Evolutionary conservation across 2,329 filamentous ascomycete genomes (phyloP), one percentile per base, ranked within the genome.

Genomic region (Nigrospora osmanthi): DNA sequence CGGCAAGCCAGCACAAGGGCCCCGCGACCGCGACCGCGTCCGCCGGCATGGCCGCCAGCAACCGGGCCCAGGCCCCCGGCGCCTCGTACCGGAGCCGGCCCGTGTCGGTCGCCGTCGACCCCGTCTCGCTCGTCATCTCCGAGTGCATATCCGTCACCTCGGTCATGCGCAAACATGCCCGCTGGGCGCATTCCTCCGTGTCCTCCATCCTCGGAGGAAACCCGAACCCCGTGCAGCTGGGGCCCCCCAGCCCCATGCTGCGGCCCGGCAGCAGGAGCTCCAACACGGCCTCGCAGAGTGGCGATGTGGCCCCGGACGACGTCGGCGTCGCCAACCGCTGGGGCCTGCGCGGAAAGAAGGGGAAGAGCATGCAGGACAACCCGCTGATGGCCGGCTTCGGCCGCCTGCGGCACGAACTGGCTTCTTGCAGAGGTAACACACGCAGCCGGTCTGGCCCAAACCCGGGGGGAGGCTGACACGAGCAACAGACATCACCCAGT

Each of bases 61-160:
- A 43, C 39, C 46, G 44, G 37, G 19, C 38, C 39, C 51, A 52
- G 35, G 41, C 48, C 11, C 71, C 65, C 50, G 66, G 75, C 51
- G 78, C 78, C 69, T 73, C 78, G 54, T 81, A 80, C 56, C 70
- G 77, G 56, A 80, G 72, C 56, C 74, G 76, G 15, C 77, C 77
- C 7, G 75, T 90, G 31, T 80, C 87, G 32, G 88, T 95, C 50
- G 88, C 90, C 37, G 85, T 95, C 54, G 88, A 95, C 59, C 89
- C 90, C 2, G 84, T 95, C 46, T 90, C 89, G 40, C 73, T 98
- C 57, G 89, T 98, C 53, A 95, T 95, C 51, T 95, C 91, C 67
- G 93, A 98, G 82, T 98, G 93, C 67, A 97, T 97, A 62, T 91
- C 90, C 38, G 91, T 98, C 69, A 97, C 93, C 13, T 96, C 91